A percentile compares a stretch with the other conserved stretches of the same genome.
Evolutionary conservation across 257 asterid genomes (phyloP).

Genomic region (Solanum arcanum): DNA sequence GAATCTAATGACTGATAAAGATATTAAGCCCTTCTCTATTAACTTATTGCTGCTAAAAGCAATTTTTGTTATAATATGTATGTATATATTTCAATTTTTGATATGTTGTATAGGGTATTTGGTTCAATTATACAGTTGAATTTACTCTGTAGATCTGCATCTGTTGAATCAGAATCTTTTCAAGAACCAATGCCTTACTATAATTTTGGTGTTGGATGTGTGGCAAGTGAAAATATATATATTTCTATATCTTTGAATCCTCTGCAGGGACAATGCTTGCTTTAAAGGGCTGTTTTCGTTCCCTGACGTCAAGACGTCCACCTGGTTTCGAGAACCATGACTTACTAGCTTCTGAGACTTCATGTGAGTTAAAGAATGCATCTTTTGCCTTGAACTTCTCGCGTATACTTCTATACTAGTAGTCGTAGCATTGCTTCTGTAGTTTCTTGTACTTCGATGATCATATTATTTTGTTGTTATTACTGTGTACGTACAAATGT

Average conservation of each 20-base stretch:
- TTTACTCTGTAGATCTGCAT: not conserved
- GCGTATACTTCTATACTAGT: not conserved
- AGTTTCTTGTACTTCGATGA: not conserved
- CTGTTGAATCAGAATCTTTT: no score
- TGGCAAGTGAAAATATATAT: not conserved
- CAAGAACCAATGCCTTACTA: not conserved
- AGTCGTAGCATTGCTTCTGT: not conserved
- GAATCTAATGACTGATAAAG: not conserved
- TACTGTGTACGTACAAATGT: not conserved
- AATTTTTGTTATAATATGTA: not conserved
- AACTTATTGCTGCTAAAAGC: no score
- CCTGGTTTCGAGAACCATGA: slow-evolving; percentile 28
- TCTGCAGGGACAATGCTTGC: not conserved
- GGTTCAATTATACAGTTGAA: not conserved
- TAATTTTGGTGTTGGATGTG: not conserved
- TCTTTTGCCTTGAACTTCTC: not conserved
- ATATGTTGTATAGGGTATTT: not conserved
- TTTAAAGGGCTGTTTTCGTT: slow-evolving; percentile 29
- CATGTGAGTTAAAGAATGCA: slow-evolving; percentile 36
- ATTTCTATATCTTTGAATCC: not conserved
- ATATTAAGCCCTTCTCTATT: no score
- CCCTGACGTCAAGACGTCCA: slow-evolving; percentile 15
- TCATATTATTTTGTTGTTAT: not conserved
- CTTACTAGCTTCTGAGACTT: slow-evolving; percentile 60
- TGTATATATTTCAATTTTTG: not conserved